Evolutionary conservation across 1,284 basidiomycete genomes (phyloP).

Genomic region (Agaricales sp.): DNA sequence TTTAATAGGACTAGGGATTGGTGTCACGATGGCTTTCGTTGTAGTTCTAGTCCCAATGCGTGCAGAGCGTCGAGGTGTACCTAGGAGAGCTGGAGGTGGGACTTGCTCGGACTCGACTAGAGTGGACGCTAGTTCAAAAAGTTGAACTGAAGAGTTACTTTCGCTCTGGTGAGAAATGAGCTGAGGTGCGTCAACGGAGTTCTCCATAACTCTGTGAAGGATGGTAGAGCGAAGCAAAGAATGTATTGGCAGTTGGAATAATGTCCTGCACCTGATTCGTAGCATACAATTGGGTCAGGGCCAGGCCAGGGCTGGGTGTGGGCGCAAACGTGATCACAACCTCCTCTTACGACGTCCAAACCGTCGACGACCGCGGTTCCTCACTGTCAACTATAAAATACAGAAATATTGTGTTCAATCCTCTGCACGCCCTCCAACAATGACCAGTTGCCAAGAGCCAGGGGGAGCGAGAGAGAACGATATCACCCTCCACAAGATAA

Average conservation of each 20-base stretch:
- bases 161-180: background rate
- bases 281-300: too few species aligned
- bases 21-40: background rate
- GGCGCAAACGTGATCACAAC: too few species aligned
- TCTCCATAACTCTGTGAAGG: background rate
- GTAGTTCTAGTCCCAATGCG: background rate
- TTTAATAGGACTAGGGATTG: background rate
- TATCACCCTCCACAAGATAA: too few species aligned
- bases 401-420: too few species aligned
- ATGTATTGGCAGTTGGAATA: background rate
- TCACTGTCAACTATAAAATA: too few species aligned
- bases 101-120: background rate
- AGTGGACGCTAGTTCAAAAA: background rate
- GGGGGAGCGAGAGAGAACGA: too few species aligned
- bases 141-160: constrained; percentile 1
- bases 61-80: background rate
- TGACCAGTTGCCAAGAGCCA: too few species aligned
- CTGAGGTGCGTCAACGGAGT: background rate
- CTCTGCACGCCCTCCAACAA: too few species aligned
- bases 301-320: too few species aligned
- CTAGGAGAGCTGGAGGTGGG: background rate
- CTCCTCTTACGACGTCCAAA: too few species aligned
- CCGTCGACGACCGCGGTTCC: too few species aligned
- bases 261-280: background rate
- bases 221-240: background rate